phyloP scores from a whole-genome alignment of 306 rosid species.

The Sechiopsis laciniata region DNA sequence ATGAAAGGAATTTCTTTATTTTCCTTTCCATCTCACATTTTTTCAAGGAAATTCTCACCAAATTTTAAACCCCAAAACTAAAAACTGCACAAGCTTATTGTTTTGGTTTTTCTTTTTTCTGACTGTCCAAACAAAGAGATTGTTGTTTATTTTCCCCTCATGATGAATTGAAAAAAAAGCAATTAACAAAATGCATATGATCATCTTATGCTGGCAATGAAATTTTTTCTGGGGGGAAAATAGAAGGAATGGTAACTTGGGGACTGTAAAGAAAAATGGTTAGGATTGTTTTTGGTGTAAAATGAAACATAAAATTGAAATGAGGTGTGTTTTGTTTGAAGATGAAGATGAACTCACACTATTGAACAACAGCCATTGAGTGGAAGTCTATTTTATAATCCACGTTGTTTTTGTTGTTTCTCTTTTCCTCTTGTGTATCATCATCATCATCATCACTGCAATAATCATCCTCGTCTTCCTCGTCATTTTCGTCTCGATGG shows the following conservation, averaged over 20 bases:
- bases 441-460: constrained; percentile 13
- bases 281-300: constrained; percentile 12
- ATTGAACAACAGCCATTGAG: constrained; percentile 43
- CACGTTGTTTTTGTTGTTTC: neutral
- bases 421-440: constrained; percentile 23
- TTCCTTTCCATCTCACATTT: neutral
- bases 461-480: constrained; percentile 14
- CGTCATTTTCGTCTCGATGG: too few relatives aligned
- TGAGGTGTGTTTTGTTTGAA: neutral
- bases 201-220: neutral
- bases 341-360: neutral
- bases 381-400: constrained; percentile 34
- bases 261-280: constrained; percentile 15
- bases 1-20: neutral
- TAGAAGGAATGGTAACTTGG: constrained; percentile 5
- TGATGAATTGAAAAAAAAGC: neutral
- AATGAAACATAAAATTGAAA: constrained; percentile 12
- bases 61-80: neutral
- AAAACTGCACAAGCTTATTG: neutral
- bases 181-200: constrained; percentile 2
- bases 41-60: too few relatives aligned
- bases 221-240: neutral
- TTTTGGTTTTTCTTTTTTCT: too few relatives aligned
- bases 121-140: neutral
- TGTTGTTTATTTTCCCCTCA: constrained; percentile 12